Conservation (phyloP, 225 moss, liverwort and hornwort species). For the Physcomitrellopsis africana region DNA sequence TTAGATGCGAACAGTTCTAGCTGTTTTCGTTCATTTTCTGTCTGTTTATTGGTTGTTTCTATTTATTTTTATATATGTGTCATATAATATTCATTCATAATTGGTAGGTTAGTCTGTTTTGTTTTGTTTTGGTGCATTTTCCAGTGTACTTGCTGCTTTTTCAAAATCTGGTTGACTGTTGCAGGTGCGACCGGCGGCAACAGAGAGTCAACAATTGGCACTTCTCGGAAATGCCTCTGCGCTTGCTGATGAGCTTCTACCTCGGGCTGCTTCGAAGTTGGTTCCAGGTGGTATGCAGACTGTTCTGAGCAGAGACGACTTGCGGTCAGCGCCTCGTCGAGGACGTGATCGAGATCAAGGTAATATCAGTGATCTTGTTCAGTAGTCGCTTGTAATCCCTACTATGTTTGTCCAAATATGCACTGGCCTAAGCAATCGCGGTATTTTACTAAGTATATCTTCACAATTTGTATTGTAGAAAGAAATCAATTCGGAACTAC, state of each 20-base stretch:
- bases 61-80: too few species aligned
- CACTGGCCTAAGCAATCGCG: background rate
- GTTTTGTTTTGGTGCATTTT: constrained; percentile 4
- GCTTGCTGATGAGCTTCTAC: constrained; percentile 90
- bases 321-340: constrained; percentile 63
- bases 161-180: constrained; percentile 21
- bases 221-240: constrained; percentile 88
- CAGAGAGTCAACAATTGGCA: constrained; percentile 78
- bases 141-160: constrained; percentile 14
- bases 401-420: too few species aligned
- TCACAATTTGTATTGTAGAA: constrained; percentile 45
- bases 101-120: background rate
- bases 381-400: too few species aligned
- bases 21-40: too few species aligned
- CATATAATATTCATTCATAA: too few species aligned
- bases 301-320: constrained; percentile 65
- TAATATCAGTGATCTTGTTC: background rate
- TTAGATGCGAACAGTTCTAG: too few species aligned
- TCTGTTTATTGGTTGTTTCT: too few species aligned
- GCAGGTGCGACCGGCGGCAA: constrained; percentile 69
- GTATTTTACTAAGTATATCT: constrained; percentile 21
- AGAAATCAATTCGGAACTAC: constrained; percentile 64
- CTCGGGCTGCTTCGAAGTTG: constrained; percentile 88
- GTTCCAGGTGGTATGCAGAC: constrained; percentile 68
- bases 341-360: constrained; percentile 65